These are phyloP conservation scores for Neckera pumila DNA, from an alignment of 225 moss, liverwort and hornwort genomes.

Conservation along the genomic window DNA sequence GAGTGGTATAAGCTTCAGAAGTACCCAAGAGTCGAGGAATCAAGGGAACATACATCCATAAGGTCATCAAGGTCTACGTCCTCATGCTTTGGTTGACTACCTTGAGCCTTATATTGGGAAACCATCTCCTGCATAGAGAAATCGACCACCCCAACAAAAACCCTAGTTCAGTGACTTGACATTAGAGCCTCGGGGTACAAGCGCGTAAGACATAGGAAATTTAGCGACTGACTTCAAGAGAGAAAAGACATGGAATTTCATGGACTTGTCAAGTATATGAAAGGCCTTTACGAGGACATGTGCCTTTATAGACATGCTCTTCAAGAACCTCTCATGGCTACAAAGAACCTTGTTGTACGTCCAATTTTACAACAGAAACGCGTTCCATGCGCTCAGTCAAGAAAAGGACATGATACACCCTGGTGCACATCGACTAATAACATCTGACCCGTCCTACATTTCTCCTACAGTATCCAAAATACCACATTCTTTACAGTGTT, in stretches of 20 bases:
- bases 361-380: constrained; percentile 73
- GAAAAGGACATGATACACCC: constrained; percentile 53
- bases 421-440: not conserved
- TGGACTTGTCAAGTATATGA: not conserved
- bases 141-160: not conserved
- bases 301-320: constrained; percentile 15
- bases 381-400: constrained; percentile 67
- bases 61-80: constrained; percentile 88
- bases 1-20: not conserved
- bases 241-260: not conserved
- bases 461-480: not conserved
- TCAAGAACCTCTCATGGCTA: constrained; percentile 39
- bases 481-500: not conserved
- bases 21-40: not conserved
- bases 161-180: not conserved
- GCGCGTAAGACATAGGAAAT: no score
- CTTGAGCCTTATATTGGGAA: constrained; percentile 45
- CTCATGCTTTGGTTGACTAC: constrained; percentile 49
- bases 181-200: not conserved
- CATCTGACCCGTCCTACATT: not conserved
- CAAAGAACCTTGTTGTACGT: constrained; percentile 38
- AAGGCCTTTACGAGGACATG: constrained; percentile 31
- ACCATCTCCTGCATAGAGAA: constrained; percentile 64
- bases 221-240: not conserved
- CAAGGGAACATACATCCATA: constrained; percentile 59